A percentile compares a stretch with the other conserved stretches of the same genome.
Conservation (phyloP, 345 rosid species). For the Psidium friedrichsthalianum region DNA sequence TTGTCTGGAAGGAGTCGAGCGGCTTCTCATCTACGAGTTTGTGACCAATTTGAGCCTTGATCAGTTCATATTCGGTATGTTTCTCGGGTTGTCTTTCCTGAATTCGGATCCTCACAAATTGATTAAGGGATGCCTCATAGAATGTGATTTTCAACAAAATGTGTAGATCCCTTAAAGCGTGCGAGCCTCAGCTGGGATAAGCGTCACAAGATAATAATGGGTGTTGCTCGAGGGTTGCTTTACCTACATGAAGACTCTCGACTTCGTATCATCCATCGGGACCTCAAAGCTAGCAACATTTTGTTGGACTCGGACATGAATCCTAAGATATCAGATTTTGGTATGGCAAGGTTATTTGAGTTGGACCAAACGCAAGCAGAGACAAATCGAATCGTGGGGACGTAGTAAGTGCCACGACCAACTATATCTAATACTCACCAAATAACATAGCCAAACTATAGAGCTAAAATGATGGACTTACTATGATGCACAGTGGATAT, state of each 20-base stretch:
- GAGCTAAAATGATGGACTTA: no score
- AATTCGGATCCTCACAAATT: accelerated
- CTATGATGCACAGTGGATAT: no score
- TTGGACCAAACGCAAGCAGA: constrained; percentile 24
- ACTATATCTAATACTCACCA: not conserved
- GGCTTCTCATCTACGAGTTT: constrained; percentile 35
- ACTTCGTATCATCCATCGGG: constrained; percentile 29
- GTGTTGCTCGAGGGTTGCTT: constrained; percentile 32
- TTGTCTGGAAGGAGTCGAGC: constrained; percentile 23
- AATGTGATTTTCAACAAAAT: not conserved
- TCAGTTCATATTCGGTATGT: constrained; percentile 22
- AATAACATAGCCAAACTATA: accelerated
- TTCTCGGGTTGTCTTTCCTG: no score
- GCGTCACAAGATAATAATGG: constrained; percentile 22
- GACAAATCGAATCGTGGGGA: constrained; percentile 28
- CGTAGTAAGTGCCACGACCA: constrained; percentile 7
- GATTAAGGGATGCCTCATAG: no score
- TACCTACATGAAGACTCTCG: constrained; percentile 40
- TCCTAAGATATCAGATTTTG: constrained; percentile 36
- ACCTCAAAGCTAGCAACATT: constrained; percentile 34
- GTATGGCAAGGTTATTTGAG: constrained; percentile 33
- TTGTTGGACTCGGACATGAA: constrained; percentile 27
- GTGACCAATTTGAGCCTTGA: constrained; percentile 35
- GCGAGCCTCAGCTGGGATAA: constrained; percentile 12
- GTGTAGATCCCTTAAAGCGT: constrained; percentile 11